Evolutionary conservation across 2,329 filamentous ascomycete genomes (phyloP), one percentile per base, ranked within the genome.

Genomic region (Thelonectria olida): DNA sequence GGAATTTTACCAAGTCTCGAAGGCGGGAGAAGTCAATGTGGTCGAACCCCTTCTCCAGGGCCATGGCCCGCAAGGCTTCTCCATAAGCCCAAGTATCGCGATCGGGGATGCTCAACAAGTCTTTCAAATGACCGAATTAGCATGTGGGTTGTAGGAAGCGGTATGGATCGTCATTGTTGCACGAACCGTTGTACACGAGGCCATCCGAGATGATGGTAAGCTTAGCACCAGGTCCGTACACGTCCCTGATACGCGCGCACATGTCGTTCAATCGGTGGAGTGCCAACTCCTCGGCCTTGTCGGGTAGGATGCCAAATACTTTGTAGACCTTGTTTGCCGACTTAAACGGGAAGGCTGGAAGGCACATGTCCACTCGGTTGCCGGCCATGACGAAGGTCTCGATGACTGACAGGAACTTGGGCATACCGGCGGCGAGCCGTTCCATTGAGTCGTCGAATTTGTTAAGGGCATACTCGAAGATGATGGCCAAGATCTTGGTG

Each of bases 151-250:
- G 10, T 4, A 8, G 2, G 9, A 10, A 34, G 6, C 31, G 31
- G 10, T 5, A 34, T 22, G n/a, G 13, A 28, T 7, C 1, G 22
- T 12, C 2, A 36, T 36, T 7, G 15, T 51, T 42, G 17, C 17
- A 68, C 73, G 23, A 66, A 83, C 82, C 84, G 58, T 85, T 86
- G 44, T 85, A 86, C 1, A 82, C 80, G 15, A 86, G 74, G 0
- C 84, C 84, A 65, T 86, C 84, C 0, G 84, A 85, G 9, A 83
- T 78, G 36, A 86, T 84, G 17, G 77, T 79, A 2, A 71, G 58
- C 10, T 64, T 41, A 1, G 73, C 73, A 2, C 73, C 73, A 5
- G 73, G 73, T 0, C 41, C 6, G n/a, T 75, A 75, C 2, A 74
- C 36, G 2, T 74, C 55, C 1, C 56, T 23, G n/a, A 75, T 74